Percentiles rank a stretch among this genome's conserved stretches.
These are phyloP conservation scores for Claviceps africana DNA, from an alignment of 2,329 filamentous ascomycete species.

Conservation along the genomic window DNA sequence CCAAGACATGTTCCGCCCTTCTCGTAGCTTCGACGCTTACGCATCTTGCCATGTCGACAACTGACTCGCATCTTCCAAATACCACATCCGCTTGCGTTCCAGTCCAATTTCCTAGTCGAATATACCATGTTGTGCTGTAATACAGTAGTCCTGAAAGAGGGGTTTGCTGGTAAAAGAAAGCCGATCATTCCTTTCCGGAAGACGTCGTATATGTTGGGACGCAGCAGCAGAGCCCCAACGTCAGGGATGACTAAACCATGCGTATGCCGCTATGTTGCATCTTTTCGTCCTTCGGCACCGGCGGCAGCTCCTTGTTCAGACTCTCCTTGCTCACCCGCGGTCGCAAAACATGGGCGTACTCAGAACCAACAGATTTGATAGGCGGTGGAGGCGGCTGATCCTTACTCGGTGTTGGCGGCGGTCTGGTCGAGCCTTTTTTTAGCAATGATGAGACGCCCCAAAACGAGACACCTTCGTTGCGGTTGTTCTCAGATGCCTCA, in stretches of 20 bases:
- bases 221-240: conserved; percentile 9
- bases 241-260: conserved; percentile 18
- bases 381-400: conserved; percentile 6
- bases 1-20: not conserved
- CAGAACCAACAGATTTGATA: conserved; percentile 25
- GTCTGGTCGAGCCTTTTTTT: conserved; percentile 18
- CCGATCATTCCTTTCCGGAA: not conserved
- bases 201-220: conserved; percentile 3
- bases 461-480: conserved; percentile 24
- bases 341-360: conserved; percentile 31
- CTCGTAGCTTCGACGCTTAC: not conserved
- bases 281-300: conserved; percentile 30
- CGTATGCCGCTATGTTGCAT: conserved; percentile 15
- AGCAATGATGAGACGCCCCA: conserved; percentile 25
- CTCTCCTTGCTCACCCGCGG: conserved; percentile 38
- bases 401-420: conserved; percentile 23
- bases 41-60: not conserved
- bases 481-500: conserved; percentile 66
- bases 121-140: conserved; percentile 3
- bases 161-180: not conserved
- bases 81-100: conserved; percentile 1
- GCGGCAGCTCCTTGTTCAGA: conserved; percentile 46
- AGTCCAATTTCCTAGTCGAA: not conserved
- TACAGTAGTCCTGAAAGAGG: conserved; percentile 2
- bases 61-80: conserved; percentile 4